Conservation (phyloP, 2,329 filamentous ascomycete genomes). For the Chaetomium globosum region DNA sequence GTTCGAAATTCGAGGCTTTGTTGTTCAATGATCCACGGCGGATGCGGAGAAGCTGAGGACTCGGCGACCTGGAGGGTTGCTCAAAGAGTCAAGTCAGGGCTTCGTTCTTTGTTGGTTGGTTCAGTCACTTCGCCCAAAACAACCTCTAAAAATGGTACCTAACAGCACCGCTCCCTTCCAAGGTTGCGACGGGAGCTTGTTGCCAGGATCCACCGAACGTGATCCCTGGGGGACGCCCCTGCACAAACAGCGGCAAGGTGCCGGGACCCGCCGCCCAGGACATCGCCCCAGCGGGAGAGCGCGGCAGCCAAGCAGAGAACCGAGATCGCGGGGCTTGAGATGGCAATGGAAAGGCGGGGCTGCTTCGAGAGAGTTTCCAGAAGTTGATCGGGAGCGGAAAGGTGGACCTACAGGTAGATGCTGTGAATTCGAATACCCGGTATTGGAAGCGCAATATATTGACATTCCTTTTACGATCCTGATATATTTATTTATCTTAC, state of each 20-base stretch:
- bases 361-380: not conserved
- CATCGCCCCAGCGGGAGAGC: not conserved
- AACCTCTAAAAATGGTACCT: not conserved
- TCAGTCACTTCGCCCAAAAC: not conserved
- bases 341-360: not conserved
- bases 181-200: not conserved
- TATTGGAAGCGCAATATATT: too few relatives aligned
- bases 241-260: not conserved
- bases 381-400: not conserved
- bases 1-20: not conserved
- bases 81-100: not conserved
- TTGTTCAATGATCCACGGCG: not conserved
- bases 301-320: not conserved
- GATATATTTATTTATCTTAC: not conserved
- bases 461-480: not conserved
- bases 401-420: not conserved
- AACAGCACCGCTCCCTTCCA: constrained; percentile 8
- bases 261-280: not conserved
- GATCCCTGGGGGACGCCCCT: not conserved
- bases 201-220: constrained; percentile 17
- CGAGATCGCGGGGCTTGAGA: not conserved
- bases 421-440: too few relatives aligned
- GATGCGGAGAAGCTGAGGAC: constrained; percentile 1
- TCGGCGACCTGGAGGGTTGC: not conserved
- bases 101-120: constrained; percentile 16